These are phyloP conservation scores for Hyphodiscus sp. DNA, from an alignment of 2,329 filamentous ascomycete species.

Conservation along the genomic window DNA sequence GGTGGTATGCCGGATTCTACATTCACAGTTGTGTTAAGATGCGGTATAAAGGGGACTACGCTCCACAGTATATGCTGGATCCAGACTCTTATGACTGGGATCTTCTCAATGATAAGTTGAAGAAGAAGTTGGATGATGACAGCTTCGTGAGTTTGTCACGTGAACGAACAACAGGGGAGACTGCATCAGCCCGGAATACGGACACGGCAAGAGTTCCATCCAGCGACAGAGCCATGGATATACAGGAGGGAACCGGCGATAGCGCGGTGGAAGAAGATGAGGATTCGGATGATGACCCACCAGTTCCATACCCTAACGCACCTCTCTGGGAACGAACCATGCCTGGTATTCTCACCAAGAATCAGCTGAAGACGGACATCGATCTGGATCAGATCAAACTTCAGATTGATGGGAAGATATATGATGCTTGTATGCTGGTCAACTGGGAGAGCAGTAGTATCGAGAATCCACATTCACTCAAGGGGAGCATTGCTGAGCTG, in stretches of 20 bases:
- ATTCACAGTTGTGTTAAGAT: conserved; percentile 79
- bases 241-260: conserved; percentile 3
- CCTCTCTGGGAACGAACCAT: conserved; percentile 56
- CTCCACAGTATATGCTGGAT: conserved; percentile 67
- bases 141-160: conserved; percentile 24
- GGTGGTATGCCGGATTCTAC: conserved; percentile 80
- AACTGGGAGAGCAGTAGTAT: conserved; percentile 52
- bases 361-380: conserved; percentile 43
- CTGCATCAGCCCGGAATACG: neutral
- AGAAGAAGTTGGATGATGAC: conserved; percentile 35
- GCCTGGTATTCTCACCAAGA: conserved; percentile 56
- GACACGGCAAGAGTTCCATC: neutral
- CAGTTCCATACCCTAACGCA: conserved; percentile 21
- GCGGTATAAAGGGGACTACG: conserved; percentile 77
- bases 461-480: conserved; percentile 44
- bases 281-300: conserved; percentile 15
- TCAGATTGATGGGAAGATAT: conserved; percentile 31
- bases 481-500: conserved; percentile 59
- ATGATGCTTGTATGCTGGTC: conserved; percentile 45
- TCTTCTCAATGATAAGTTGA: conserved; percentile 46
- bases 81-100: conserved; percentile 60
- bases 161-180: neutral
- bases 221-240: conserved; percentile 8
- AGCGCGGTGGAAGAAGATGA: neutral
- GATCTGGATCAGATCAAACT: conserved; percentile 56